Base-by-base conservation (phyloP, 2,329 filamentous ascomycete genomes). In the Didymella lethalis region DNA sequence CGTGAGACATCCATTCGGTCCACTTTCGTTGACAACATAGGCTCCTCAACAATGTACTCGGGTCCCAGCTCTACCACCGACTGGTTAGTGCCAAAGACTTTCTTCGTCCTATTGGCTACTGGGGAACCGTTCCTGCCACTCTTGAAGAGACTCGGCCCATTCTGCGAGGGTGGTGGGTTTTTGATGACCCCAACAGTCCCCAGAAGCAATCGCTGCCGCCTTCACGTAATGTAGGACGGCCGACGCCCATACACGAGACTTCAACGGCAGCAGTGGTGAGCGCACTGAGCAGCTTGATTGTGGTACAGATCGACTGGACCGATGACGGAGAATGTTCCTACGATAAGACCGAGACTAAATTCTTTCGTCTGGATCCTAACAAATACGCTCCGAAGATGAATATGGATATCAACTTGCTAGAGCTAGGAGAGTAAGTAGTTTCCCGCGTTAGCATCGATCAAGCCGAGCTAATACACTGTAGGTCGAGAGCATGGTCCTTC, bases 321-420 rank as follows among this genome's bases (percentile, higher is more conserved):
- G 61, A 72, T 18, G 68, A 76, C 53, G 69, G 72, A 29, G 66
- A 75, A 7, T 71, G 68, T 4, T 2, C 48, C 5, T 75, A 70
- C 43, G 74, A 76, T 49, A 76, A 74, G 45, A 64, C 62, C 23
- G 28, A 59, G 3, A 52, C 65, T 0, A 61, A 59, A 14, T 76
- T 63, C 48, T 76, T 62, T 43, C 67, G 55, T 29, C 44, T 74
- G 1, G 64, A 64, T 3, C 34, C 57, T 7, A 69, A 65, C n/a
- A 54, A 53, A 4, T 16, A 3, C 12, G 54, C 34, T 2, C 67
- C 67, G 0, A 65, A 48, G 31, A 56, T 66, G 38, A 62, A 73
- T 36, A 67, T 76, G 64, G 72, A 75, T 18, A 60, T 76, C 29
- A 75, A 74, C n/a, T 48, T 76, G 4, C 32, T 75, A 18, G 74